Evolutionary conservation across 2,329 filamentous ascomycete genomes (phyloP).

Genomic region (Trichoderma simmonsii): DNA sequence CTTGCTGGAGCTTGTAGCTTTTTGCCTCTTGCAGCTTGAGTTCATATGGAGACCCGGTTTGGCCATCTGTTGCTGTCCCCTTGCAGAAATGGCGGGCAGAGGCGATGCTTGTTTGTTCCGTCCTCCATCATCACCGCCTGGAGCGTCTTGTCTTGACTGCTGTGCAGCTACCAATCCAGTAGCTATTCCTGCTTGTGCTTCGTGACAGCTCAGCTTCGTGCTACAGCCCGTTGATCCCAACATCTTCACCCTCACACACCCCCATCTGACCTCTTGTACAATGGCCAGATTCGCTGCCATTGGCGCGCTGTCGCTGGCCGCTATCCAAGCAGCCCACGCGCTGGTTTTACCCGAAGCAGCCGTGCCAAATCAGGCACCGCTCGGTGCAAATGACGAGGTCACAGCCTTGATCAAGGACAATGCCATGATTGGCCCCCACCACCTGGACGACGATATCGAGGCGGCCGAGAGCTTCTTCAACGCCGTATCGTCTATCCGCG

Average conservation of each 20-base stretch:
- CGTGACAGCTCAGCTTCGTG: not conserved
- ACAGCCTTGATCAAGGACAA: constrained; percentile 2
- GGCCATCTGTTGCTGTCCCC: not conserved
- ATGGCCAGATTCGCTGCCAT: constrained; percentile 14
- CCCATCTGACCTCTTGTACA: not conserved
- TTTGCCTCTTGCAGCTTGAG: constrained; percentile 6
- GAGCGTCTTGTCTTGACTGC: not conserved
- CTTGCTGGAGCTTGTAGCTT: not conserved
- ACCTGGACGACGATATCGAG: not conserved
- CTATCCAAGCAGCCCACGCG: constrained; percentile 5
- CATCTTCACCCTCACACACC: not conserved
- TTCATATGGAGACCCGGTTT: not conserved
- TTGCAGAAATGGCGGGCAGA: not conserved
- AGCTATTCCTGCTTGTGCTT: not conserved
- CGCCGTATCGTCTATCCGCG: constrained; percentile 4
- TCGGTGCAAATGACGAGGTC: not conserved
- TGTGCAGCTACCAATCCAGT: not conserved
- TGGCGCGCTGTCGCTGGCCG: constrained; percentile 16
- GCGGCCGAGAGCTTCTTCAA: constrained; percentile 12
- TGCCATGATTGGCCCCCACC: constrained; percentile 1
- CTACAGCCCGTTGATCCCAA: not conserved
- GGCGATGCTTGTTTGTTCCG: not conserved
- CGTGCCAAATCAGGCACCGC: constrained; percentile 13
- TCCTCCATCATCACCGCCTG: constrained; percentile 10
- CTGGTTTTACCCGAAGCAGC: constrained; percentile 15